A percentile compares a stretch with the other conserved stretches of the same genome.
Conservation (phyloP, 73 alveolate genomes). For the Paramecium pentaurelia region DNA sequence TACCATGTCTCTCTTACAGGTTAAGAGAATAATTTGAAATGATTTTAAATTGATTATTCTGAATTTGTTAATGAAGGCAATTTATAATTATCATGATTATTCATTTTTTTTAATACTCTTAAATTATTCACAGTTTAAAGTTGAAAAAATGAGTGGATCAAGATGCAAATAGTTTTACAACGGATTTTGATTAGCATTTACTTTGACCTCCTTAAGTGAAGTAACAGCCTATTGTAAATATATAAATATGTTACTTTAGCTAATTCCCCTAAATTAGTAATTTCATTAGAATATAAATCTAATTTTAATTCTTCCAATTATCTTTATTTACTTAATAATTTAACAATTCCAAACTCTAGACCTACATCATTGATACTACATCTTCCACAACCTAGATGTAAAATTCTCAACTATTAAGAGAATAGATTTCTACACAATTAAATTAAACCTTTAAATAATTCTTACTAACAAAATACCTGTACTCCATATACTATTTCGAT, state of each 20-base stretch:
- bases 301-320: not conserved
- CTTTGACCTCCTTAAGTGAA: not conserved
- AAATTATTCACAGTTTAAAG: not conserved
- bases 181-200: not conserved
- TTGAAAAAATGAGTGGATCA: not conserved
- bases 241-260: not conserved
- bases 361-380: not conserved
- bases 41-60: not conserved
- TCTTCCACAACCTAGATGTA: not conserved
- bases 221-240: not conserved
- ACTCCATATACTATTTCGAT: not conserved
- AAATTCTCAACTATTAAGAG: not conserved
- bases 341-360: not conserved
- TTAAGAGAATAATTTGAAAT: not conserved
- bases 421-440: not conserved
- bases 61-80: constrained; percentile 10
- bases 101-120: not conserved
- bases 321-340: not conserved
- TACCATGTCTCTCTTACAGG: constrained; percentile 23
- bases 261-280: not conserved
- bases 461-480: not conserved
- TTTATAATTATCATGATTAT: not conserved
- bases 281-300: not conserved
- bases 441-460: not conserved
- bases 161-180: not conserved